Evolutionary conservation across 2,329 filamentous ascomycete species (phyloP).

Genomic region (Cladosporium phlei): DNA sequence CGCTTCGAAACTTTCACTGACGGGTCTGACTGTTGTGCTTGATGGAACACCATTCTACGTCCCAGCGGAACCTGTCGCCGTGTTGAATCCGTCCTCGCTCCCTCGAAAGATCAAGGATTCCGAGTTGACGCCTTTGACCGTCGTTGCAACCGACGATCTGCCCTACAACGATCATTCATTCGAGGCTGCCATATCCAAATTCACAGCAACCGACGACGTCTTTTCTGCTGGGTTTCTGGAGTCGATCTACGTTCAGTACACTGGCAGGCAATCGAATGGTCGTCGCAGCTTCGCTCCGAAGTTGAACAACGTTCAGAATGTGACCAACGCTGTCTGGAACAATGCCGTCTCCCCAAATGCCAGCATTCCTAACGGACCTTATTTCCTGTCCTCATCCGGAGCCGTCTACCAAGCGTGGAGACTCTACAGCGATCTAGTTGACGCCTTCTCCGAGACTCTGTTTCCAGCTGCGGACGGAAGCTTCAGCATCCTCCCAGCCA

Average conservation of each 20-base stretch:
- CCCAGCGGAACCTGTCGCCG: conserved; percentile 34
- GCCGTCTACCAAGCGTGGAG: conserved; percentile 46
- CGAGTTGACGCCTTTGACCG: conserved; percentile 37
- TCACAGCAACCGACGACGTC: conserved; percentile 37
- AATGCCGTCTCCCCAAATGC: neutral
- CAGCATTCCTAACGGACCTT: conserved; percentile 43
- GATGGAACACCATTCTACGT: conserved; percentile 39
- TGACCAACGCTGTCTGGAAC: conserved; percentile 7
- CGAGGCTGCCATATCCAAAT: conserved; percentile 25
- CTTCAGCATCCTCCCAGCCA: conserved; percentile 43
- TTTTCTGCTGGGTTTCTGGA: conserved; percentile 38
- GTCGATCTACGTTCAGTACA: conserved; percentile 26
- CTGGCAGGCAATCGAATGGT: conserved; percentile 13
- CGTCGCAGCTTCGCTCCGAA: conserved; percentile 1
- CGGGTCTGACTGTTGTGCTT: conserved; percentile 38
- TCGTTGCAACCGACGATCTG: conserved; percentile 29
- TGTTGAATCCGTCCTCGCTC: conserved; percentile 21
- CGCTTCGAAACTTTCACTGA: conserved; percentile 25
- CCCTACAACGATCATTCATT: conserved; percentile 25
- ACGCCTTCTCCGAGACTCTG: conserved; percentile 47
- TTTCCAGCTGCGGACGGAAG: conserved; percentile 36
- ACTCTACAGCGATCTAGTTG: conserved; percentile 47
- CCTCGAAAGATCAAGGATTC: conserved; percentile 15
- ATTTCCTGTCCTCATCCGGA: conserved; percentile 46
- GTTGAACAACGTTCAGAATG: neutral